Percentiles rank a stretch among this genome's conserved stretches.
These are phyloP conservation scores for Wickerhamomyces strasburgensis DNA, from an alignment of 805 yeast species.

Conservation along the genomic window DNA sequence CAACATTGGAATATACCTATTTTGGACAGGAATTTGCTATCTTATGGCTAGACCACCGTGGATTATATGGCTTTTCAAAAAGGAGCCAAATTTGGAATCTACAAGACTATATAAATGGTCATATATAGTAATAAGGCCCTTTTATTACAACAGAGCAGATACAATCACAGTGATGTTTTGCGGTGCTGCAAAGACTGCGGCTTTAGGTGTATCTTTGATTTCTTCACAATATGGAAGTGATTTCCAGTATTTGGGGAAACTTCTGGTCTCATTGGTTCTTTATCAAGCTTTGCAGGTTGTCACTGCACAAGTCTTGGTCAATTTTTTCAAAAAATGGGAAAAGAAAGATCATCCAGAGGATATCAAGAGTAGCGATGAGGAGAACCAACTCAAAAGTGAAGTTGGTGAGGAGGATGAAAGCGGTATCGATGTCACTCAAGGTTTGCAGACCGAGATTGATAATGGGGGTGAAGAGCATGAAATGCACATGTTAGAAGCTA, in stretches of 20 bases:
- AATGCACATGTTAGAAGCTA: no score
- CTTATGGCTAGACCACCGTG: conserved; percentile 56
- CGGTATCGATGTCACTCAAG: no score
- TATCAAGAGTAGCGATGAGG: not conserved
- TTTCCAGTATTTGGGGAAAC: conserved; percentile 57
- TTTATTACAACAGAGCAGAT: conserved; percentile 65
- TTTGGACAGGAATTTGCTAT: conserved; percentile 66
- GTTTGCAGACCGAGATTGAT: no score
- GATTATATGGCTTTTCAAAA: conserved; percentile 37
- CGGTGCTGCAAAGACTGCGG: conserved; percentile 93
- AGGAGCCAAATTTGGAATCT: conserved; percentile 43
- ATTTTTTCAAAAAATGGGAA: conserved; percentile 65
- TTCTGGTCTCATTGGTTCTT: conserved; percentile 77
- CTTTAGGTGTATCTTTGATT: conserved; percentile 81
- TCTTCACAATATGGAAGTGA: conserved; percentile 71
- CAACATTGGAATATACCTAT: conserved; percentile 72
- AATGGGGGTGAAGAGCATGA: no score
- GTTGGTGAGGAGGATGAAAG: not conserved
- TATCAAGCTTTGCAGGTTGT: conserved; percentile 87
- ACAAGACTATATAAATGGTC: conserved; percentile 40
- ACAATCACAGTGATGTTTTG: conserved; percentile 79
- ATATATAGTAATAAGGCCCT: conserved; percentile 45
- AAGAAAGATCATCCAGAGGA: conserved; percentile 19
- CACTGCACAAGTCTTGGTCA: conserved; percentile 69
- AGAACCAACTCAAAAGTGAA: not conserved